Evolutionary conservation across 2,329 filamentous ascomycete species (phyloP).

Genomic region (Karstenula rhodostoma): DNA sequence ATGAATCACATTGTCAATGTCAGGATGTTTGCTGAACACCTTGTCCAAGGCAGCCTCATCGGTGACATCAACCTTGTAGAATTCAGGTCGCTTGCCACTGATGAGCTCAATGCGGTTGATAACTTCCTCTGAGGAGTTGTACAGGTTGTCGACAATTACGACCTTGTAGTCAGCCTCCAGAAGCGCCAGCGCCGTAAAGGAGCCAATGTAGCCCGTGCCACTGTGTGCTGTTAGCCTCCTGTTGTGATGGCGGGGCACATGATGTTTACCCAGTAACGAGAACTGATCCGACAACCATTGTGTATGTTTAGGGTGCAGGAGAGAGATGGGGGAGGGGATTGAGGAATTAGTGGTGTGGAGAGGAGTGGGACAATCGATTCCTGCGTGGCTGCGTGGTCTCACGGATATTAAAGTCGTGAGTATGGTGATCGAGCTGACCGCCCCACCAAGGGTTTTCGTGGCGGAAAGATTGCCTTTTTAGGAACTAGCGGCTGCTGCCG

Average conservation of each 20-base stretch:
- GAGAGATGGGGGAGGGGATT: background rate
- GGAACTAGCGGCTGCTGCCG: background rate
- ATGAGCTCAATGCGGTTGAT: constrained; percentile 96
- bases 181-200: constrained; percentile 91
- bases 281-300: constrained; percentile 85
- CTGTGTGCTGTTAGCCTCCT: constrained; percentile 56
- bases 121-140: constrained; percentile 93
- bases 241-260: constrained; percentile 35
- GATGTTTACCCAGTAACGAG: constrained; percentile 85
- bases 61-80: constrained; percentile 88
- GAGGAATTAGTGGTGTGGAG: background rate
- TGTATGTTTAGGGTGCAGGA: constrained; percentile 19
- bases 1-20: constrained; percentile 98
- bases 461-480: constrained; percentile 5
- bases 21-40: constrained; percentile 87
- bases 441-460: constrained; percentile 21
- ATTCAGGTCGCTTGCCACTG: constrained; percentile 83
- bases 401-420: constrained; percentile 30
- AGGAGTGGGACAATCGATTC: constrained; percentile 3
- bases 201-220: constrained; percentile 98
- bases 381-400: constrained; percentile 19
- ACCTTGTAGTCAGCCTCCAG: constrained; percentile 96
- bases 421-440: constrained; percentile 23
- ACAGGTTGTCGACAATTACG: constrained; percentile 93
- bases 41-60: constrained; percentile 83